Conservation (phyloP, 495 filamentous ascomycete species). For the Annulohypoxylon nitens region DNA sequence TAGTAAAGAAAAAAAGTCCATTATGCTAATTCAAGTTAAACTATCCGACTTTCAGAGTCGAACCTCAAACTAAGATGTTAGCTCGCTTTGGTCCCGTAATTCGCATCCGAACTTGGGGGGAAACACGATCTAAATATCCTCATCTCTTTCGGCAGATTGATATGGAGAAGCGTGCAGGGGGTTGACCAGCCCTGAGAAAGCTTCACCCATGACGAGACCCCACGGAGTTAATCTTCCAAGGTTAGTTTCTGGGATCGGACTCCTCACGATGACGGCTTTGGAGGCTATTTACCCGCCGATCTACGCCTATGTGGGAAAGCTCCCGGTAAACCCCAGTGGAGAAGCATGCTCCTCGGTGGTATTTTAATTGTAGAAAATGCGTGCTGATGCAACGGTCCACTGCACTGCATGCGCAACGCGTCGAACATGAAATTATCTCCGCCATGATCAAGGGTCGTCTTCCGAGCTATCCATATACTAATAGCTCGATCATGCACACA, state of each 20-base stretch:
- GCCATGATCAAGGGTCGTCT: constrained; percentile 4
- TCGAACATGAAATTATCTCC: constrained; percentile 4
- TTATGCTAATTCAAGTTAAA: neutral
- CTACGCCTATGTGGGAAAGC: constrained; percentile 11
- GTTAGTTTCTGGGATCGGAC: neutral
- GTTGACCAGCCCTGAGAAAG: neutral
- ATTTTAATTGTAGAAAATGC: constrained; percentile 8
- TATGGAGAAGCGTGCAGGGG: neutral
- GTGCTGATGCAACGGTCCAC: constrained; percentile 30
- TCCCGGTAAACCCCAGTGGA: constrained; percentile 22
- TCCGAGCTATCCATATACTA: neutral
- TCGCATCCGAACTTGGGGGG: neutral
- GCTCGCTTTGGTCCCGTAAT: neutral
- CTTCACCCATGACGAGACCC: neutral
- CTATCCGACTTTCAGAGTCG: neutral
- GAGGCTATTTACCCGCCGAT: constrained; percentile 32
- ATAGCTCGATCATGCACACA: neutral
- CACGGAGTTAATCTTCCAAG: constrained; percentile 3
- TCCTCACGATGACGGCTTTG: constrained; percentile 9
- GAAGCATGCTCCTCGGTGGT: neutral
- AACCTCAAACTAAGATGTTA: neutral
- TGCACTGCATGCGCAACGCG: neutral
- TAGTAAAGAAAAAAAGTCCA: neutral
- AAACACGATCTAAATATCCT: neutral
- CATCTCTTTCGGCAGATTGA: constrained; percentile 10